Evolutionary conservation across 257 asterid species (phyloP), one percentile per base, ranked within the genome.

Genomic region (Prunella vulgaris): DNA sequence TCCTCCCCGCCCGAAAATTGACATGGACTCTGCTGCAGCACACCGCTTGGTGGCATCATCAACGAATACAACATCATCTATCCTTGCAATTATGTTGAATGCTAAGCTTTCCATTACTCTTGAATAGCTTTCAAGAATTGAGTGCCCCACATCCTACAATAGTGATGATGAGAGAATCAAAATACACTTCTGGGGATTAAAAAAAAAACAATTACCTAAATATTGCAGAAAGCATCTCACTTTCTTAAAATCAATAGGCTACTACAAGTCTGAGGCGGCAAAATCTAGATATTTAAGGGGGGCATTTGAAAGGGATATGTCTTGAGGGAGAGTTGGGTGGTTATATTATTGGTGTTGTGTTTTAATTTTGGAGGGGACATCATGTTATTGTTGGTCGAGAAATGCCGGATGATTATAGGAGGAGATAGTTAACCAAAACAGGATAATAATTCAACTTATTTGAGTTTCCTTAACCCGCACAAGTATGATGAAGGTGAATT

Each of bases 81-180:
- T 89, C 74, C 99, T 88, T 0, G 99, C 99, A 57, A 94, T 91
- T 32, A 91, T 84, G 82, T 94, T 94, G 77, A 94, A 94, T 9
- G 99, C 98, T 79, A 94, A 76, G 84, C 99, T 94, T 88, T 94
- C 98, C 97, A 89, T 86, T 49, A 94, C 99, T 84, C 99, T 86
- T 9, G 99, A 89, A 76, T 94, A 94, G 88, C 99, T 89, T 78
- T 94, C 99, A 5, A 94, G 95, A 76, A 94, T 94, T 3, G 99
- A 82, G 67, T 91, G 96, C 30, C 99, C 99, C 13, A 94, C 98
- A 84, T 94, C 98, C 99, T 94, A 85, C 69, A 71, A 51, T 25
- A 77, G 83, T 77, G 66, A 69, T 33, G 69, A 69, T 33, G 28
- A 56, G 24, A 61, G 10, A 51, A 5, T 3, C 49, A 15, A 57